Base-by-base conservation (phyloP, 176 grass and related monocot species). In the Otatea glauca region DNA sequence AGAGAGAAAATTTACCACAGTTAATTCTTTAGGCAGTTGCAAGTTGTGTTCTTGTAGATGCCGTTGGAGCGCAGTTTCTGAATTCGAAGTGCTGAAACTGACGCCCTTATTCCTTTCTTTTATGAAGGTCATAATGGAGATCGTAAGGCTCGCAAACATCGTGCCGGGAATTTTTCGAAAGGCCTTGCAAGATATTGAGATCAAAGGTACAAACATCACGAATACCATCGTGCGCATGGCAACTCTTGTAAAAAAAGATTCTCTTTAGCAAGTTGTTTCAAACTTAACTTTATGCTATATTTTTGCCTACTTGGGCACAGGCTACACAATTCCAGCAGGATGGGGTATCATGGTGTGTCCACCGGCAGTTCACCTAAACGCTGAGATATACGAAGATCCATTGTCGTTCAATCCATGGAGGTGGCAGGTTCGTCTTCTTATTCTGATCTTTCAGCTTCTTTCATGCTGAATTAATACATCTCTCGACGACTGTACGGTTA, bases 341-440 rank as follows among this genome's bases (percentile, higher is more conserved):
- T 97, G 94, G 94, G 89, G 83, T n/a, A 75, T 97, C 16, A 97
- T 97, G 94, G 82, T 97, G 41, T 94, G 94, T 74, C 85, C 90
- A 54, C 94, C 94, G 20, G 82, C 94, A 12, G 92, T 97, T 79
- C 94, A 97, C 78, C 50, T 97, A 45, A 92, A 97, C 87, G 83
- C 92, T 35, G 92, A 97, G 39, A 92, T 92, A 75, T 97, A 97
- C 44, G 83, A 92, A 73, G 92, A 97, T 69, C 94, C 94, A 2
- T 47, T 97, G 43, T 71, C 85, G 39, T 97, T 97, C 59, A 94
- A 97, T 76, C 92, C 94, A 56, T 89, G 85, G 88, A 90, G 94
- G 66, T 97, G 92, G 92, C 88, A 94, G 94, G 94, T 97, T 88
- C 6, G 89, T 88, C 47, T 16, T 77, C 23, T 80, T 32, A 44